These are phyloP conservation scores for Rhexocercosporidium sp. DNA, from an alignment of 2,329 filamentous ascomycete genomes.

Conservation along the genomic window DNA sequence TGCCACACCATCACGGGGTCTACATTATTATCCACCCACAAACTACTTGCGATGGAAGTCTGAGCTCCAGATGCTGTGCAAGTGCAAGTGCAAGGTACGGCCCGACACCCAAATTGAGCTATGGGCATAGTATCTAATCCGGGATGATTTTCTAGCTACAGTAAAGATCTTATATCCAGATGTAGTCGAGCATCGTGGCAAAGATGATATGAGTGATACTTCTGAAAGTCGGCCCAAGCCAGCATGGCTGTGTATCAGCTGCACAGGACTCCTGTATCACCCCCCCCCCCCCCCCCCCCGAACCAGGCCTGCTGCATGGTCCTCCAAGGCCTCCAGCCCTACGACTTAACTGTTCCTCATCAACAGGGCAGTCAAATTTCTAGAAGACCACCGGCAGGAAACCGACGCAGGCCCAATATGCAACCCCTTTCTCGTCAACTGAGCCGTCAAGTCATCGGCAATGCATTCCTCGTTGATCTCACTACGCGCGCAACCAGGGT, in stretches of 20 bases:
- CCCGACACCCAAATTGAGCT: slow-evolving; percentile 2
- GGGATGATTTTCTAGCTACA: too few species aligned
- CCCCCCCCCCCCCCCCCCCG: neutral
- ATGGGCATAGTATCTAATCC: neutral
- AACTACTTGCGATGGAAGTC: neutral
- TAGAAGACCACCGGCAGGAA: slow-evolving; percentile 6
- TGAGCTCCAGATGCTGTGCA: neutral
- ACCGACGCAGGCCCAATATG: slow-evolving; percentile 13
- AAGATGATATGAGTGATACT: too few species aligned
- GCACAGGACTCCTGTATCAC: too few species aligned
- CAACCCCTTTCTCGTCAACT: slow-evolving; percentile 4
- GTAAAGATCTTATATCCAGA: neutral
- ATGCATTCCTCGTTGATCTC: neutral
- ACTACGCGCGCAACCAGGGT: neutral
- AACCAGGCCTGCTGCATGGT: neutral
- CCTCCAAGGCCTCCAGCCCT: neutral
- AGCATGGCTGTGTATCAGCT: neutral
- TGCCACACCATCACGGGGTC: neutral
- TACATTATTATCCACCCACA: neutral
- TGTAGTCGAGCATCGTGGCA: too few species aligned
- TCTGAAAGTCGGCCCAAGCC: too few species aligned
- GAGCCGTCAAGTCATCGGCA: neutral
- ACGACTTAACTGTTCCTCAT: neutral
- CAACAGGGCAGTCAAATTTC: slow-evolving; percentile 2
- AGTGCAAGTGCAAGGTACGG: slow-evolving; percentile 13